Conservation (phyloP, 305 asterid genomes). For the Caryopteris hybrid region DNA sequence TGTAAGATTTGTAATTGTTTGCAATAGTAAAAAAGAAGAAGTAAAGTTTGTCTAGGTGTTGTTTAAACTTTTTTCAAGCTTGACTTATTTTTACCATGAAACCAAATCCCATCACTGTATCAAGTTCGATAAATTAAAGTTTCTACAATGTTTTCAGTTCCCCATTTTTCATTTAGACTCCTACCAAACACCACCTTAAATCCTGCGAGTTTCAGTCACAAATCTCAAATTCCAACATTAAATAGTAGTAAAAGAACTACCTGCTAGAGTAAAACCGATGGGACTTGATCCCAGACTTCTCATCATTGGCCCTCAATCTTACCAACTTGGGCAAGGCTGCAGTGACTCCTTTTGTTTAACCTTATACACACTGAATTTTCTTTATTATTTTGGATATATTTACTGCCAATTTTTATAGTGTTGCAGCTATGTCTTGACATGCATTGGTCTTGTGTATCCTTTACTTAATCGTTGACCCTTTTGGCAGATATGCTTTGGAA, state of each 20-base stretch:
- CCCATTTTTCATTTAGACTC: background rate
- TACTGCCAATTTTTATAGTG: background rate
- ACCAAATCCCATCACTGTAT: background rate
- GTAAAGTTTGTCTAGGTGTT: background rate
- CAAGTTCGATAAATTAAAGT: background rate
- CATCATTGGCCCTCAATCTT: background rate
- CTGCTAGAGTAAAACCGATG: background rate
- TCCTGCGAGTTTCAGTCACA: background rate
- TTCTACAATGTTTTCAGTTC: background rate
- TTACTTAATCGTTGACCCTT: background rate
- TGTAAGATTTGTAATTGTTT: background rate
- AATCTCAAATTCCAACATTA: background rate
- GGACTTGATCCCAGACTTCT: background rate
- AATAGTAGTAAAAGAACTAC: background rate
- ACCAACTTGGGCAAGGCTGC: background rate
- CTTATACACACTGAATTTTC: background rate
- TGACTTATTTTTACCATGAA: background rate
- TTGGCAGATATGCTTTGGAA: conserved; percentile 74
- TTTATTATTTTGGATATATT: background rate
- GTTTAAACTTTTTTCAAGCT: background rate
- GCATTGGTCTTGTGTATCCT: conserved; percentile 1
- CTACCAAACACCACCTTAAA: background rate
- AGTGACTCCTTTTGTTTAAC: background rate
- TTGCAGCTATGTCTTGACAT: background rate
- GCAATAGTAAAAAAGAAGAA: background rate